Percentiles rank a stretch among this genome's conserved stretches.
Conservation (phyloP, 139 green algal genomes). For the Desmodesmus armatus region DNA sequence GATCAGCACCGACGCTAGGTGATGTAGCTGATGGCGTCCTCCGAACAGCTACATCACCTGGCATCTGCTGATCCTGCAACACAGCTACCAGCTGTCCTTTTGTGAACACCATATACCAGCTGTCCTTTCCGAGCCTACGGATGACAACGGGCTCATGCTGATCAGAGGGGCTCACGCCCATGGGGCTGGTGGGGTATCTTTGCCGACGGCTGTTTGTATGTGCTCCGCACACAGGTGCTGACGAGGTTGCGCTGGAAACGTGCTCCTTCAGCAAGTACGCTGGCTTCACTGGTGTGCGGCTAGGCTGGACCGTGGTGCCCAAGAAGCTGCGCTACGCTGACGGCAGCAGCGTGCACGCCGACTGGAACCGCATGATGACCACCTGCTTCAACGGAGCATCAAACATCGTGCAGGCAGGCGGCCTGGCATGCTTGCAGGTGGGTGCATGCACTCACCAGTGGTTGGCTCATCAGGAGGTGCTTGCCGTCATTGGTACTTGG, state of each 20-base stretch:
- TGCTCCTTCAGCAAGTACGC: conserved; percentile 98
- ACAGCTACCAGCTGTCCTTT: not conserved
- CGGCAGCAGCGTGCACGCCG: conserved; percentile 82
- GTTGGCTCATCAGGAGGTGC: not conserved
- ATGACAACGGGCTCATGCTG: no score
- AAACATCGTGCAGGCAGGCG: conserved; percentile 94
- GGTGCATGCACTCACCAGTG: not conserved
- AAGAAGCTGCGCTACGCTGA: conserved; percentile 82
- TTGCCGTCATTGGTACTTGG: conserved; percentile 49
- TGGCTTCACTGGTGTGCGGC: conserved; percentile 97
- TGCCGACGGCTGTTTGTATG: no score
- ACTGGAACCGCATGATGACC: conserved; percentile 98
- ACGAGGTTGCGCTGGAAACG: conserved; percentile 94
- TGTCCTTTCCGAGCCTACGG: no score
- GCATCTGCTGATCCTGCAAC: no score
- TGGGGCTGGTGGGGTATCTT: no score
- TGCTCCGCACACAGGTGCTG: no score
- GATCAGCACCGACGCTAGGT: no score
- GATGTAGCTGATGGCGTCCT: no score
- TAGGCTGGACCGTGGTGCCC: conserved; percentile 99
- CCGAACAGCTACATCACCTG: no score
- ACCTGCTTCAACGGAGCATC: conserved; percentile 99
- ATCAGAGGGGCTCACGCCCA: no score
- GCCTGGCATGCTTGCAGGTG: conserved; percentile 91
- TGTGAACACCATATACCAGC: no score